A percentile compares a stretch with the other conserved stretches of the same genome.
These are phyloP conservation scores for Suillus paluster DNA, from an alignment of 768 basidiomycete genomes.

Conservation along the genomic window DNA sequence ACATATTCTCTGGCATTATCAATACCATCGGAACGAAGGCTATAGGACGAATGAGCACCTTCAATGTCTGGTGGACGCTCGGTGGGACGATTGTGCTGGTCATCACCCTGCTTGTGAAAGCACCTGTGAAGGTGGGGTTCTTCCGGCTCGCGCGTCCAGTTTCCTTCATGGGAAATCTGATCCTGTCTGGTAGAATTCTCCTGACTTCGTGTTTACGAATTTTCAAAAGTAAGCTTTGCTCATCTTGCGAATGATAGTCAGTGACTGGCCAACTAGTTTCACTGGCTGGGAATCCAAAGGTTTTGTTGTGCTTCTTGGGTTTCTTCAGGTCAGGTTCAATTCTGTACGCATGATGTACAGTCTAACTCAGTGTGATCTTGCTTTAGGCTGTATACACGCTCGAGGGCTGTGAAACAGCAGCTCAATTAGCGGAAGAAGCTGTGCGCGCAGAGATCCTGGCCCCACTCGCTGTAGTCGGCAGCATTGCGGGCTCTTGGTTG, in stretches of 20 bases:
- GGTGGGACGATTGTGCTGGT: conserved; percentile 61
- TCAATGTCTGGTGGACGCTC: conserved; percentile 66
- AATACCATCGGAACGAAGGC: conserved; percentile 64
- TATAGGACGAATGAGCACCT: conserved; percentile 56
- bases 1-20: conserved; percentile 56
- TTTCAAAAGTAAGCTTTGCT: conserved; percentile 50
- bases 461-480: conserved; percentile 57
- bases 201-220: conserved; percentile 58
- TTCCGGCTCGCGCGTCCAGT: conserved; percentile 23
- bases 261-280: conserved; percentile 39
- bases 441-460: conserved; percentile 58
- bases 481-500: conserved; percentile 59
- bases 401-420: conserved; percentile 67
- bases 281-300: conserved; percentile 58
- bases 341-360: not conserved
- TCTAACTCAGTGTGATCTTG: conserved; percentile 25
- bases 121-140: conserved; percentile 50
- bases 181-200: conserved; percentile 46
- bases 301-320: conserved; percentile 62
- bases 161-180: conserved; percentile 4
- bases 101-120: conserved; percentile 58
- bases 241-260: not conserved
- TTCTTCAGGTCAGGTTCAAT: conserved; percentile 27
- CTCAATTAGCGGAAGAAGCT: conserved; percentile 64
- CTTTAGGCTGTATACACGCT: conserved; percentile 64